Conservation (phyloP, 2,329 filamentous ascomycete species). For the Neophaeococcomyces mojaviensis region DNA sequence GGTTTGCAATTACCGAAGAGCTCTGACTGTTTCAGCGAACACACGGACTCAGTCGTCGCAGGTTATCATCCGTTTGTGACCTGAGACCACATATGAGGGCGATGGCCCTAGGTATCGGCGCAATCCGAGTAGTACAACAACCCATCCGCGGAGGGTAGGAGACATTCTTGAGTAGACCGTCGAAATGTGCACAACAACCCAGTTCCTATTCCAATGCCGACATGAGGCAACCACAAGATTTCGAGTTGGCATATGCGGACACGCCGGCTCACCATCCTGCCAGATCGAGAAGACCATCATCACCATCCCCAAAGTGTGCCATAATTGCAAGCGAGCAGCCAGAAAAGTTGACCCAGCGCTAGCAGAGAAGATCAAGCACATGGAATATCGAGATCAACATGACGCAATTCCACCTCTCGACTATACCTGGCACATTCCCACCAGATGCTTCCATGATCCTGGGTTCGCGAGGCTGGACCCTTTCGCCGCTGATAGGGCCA, state of each 20-base stretch:
- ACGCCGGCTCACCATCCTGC: slow-evolving; percentile 12
- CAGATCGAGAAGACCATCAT: slow-evolving; percentile 5
- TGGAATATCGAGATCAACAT: slow-evolving; percentile 1
- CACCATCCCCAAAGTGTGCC: neutral
- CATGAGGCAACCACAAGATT: slow-evolving; percentile 19
- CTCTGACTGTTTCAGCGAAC: no score
- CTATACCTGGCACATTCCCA: slow-evolving; percentile 18
- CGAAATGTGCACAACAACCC: slow-evolving; percentile 18
- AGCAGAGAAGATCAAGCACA: neutral
- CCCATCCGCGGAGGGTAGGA: neutral
- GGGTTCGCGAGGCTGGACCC: slow-evolving; percentile 19
- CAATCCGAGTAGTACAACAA: neutral
- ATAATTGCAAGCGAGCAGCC: neutral
- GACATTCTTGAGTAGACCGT: neutral
- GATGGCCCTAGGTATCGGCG: neutral
- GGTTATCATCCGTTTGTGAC: no score
- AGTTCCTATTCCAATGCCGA: slow-evolving; percentile 15
- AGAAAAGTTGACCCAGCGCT: neutral
- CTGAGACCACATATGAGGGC: no score
- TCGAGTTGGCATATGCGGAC: slow-evolving; percentile 12
- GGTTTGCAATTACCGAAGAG: no score
- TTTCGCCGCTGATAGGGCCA: slow-evolving; percentile 10
- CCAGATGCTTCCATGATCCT: slow-evolving; percentile 19
- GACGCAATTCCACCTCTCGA: neutral
- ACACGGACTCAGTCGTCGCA: no score